Base-by-base conservation (phyloP, 768 basidiomycete genomes). In the Serpula lacrymans region DNA sequence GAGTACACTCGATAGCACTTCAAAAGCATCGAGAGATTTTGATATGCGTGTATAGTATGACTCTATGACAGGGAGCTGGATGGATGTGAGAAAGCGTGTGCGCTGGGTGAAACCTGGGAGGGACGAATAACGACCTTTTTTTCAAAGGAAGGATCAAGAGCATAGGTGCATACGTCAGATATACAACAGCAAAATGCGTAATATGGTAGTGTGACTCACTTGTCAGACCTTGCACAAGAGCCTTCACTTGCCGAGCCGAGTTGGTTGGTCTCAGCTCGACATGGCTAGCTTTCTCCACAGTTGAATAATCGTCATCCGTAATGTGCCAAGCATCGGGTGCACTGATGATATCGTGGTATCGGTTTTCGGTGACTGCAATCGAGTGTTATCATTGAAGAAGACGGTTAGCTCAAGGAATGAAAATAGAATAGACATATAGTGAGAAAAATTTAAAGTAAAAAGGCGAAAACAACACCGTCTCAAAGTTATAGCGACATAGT, bases 11-110 rank as follows among this genome's bases (percentile, higher is more conserved):
- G 92, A 90, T 5, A 96, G 70, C 1, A 84, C 86, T 61, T 98
- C 96, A 51, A 97, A 97, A 0, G 94, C 95, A 52, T 97, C 92
- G 18, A 97, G 67, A 7, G 93, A 91, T 7, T 84, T 78, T 1
- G 78, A 71, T 58, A 99, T 82, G 14, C 94, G 82, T 7, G 68
- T 63, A 46, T 80, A 75, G 59, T 96, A 99, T 5, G 74, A 66
- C 42, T 86, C 77, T 10, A 99, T 65, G 10, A 96, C 57, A 1
- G 94, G 92, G 1, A 97, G 67, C 62, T 99, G 96, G 12, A 95
- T 78, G 7, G 75, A 70, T 29, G 84, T 71, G 41, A 99, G 75
- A 68, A 98, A 99, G 27, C 82, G 82, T 0, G 82, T 81, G 26
- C 86, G 84, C 42, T 96, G 87, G 8, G 69, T 55, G 42, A 86